Base-by-base conservation (phyloP, 352 stramenopile species). In the Phytophthora tentaculata region DNA sequence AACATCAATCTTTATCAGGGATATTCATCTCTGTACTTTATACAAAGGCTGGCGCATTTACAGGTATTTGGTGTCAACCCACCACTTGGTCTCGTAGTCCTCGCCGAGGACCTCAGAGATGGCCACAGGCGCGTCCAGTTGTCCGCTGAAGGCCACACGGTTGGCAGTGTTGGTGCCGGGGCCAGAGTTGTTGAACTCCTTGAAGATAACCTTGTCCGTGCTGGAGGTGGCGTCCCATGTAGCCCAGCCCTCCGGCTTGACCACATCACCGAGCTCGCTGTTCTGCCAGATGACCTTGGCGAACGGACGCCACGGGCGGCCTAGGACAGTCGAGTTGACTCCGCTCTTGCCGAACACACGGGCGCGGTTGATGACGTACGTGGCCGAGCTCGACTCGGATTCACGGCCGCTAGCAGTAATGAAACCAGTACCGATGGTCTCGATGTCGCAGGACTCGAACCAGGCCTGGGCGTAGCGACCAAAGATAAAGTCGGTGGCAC, bases 401-500 rank as follows among this genome's bases (percentile, higher is more conserved):
- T 63, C 56, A 32, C 67, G 67, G n/a, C 63, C 69, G 32, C 56
- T 73, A 28, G 69, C 69, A 50, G 69, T 63, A 22, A 73, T 76
- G 26, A 51, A 73, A 47, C 69, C 63, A n/a, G 55, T 54, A 20
- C 61, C 69, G 23, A 73, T 63, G 16, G 56, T 72, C 51, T 73
- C 58, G 13, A 76, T 73, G 44, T 73, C 57, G 17, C 69, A 75
- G 3, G 51, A 65, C 44, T 75, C 63, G 29, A 72, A 76, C 69
- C 59, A 76, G 1, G 59, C 64, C 50, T 54, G 49, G 16, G 59
- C 64, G 29, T 55, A 61, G 47, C 39, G 29, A 16, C 69, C 69
- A 39, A 69, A 73, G n/a, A 77, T 54, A 10, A 73, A 67, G 54
- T 73, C 65, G 23, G 60, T 62, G 6, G 69, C 64, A 14, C 58